Conservation (phyloP, 2,329 filamentous ascomycete genomes). For the Neonectria coccinea region DNA sequence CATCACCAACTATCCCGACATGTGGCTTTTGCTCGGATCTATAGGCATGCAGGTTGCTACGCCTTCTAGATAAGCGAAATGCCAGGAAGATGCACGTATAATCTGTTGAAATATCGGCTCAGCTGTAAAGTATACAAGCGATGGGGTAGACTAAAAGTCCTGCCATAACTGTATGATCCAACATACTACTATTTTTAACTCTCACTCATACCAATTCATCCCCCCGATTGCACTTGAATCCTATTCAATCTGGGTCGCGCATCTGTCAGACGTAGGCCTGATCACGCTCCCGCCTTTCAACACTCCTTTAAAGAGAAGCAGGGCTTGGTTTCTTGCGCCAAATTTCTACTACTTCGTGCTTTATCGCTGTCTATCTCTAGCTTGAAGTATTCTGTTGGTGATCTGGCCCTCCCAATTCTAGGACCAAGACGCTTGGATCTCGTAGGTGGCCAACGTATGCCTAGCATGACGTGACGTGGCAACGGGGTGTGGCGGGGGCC, state of each 20-base stretch:
- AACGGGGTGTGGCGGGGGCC: conserved; percentile 39
- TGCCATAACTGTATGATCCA: too few relatives aligned
- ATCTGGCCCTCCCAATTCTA: neutral
- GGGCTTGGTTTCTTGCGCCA: neutral
- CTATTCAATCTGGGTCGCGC: neutral
- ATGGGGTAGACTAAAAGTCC: neutral
- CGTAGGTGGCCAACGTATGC: conserved; percentile 17
- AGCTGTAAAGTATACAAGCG: neutral
- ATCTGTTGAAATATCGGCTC: neutral
- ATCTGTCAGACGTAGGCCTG: neutral
- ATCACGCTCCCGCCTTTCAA: neutral
- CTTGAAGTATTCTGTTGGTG: neutral
- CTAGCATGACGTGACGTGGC: conserved; percentile 28
- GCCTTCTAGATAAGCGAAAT: neutral
- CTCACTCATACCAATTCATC: neutral
- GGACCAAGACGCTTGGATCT: conserved; percentile 2
- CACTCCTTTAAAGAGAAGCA: neutral
- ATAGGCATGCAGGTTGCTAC: neutral
- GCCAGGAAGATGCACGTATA: neutral
- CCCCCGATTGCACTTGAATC: neutral
- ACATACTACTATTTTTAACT: neutral
- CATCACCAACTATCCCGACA: neutral
- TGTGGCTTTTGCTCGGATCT: neutral
- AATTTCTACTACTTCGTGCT: neutral
- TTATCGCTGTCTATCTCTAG: neutral